Conservation (phyloP, 2,329 filamentous ascomycete genomes). For the Colletotrichum tropicale region DNA sequence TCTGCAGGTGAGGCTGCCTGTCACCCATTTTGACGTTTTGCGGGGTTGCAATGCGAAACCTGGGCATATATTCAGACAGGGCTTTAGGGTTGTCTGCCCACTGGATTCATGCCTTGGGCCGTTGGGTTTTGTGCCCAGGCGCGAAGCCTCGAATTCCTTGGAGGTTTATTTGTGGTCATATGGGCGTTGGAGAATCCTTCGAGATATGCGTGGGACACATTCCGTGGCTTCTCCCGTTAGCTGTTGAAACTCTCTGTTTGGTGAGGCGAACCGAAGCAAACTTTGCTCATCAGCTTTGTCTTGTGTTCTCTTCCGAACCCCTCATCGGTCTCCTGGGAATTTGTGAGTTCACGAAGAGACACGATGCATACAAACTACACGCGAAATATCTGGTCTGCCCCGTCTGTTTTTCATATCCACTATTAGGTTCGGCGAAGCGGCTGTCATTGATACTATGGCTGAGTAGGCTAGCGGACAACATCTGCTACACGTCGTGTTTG, state of each 20-base stretch:
- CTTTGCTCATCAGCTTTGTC: background rate
- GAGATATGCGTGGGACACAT: accelerated
- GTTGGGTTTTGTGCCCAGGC: background rate
- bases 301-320: background rate
- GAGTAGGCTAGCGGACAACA: accelerated
- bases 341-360: background rate
- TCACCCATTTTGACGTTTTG: background rate
- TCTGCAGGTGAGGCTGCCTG: background rate
- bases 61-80: background rate
- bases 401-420: background rate
- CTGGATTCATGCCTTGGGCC: background rate
- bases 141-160: background rate
- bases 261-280: too few species aligned
- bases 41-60: background rate
- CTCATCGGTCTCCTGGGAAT: background rate
- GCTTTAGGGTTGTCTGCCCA: background rate
- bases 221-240: background rate
- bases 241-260: background rate
- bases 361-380: accelerated
- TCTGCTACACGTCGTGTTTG: accelerated
- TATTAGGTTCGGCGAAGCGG: background rate
- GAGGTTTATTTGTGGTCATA: background rate
- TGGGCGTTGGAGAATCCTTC: background rate
- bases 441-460: accelerated
- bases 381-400: accelerated